A percentile compares a stretch with the other conserved stretches of the same genome.
These are phyloP conservation scores for Pythium phragmiticola DNA, from an alignment of 352 stramenopile species.

Conservation along the genomic window DNA sequence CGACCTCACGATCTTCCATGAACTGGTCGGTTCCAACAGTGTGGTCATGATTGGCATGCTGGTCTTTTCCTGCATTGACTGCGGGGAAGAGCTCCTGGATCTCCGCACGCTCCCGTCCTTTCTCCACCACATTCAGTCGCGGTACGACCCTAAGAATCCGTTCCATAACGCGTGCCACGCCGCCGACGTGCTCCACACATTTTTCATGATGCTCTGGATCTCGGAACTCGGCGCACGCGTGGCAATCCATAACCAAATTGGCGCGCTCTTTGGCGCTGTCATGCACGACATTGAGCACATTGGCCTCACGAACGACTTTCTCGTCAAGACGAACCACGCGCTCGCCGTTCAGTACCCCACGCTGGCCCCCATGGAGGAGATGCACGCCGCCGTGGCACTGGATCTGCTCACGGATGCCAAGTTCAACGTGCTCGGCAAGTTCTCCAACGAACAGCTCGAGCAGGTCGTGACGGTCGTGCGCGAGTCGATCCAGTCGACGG, in stretches of 20 bases:
- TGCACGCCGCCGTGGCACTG: constrained; percentile 63
- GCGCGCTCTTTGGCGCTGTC: constrained; percentile 64
- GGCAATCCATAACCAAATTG: constrained; percentile 65
- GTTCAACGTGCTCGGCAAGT: constrained; percentile 56
- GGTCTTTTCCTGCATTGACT: constrained; percentile 71
- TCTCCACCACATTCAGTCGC: constrained; percentile 57
- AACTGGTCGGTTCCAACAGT: constrained; percentile 62
- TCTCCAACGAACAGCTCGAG: constrained; percentile 44
- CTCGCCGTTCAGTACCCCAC: constrained; percentile 61
- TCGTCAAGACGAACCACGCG: constrained; percentile 70
- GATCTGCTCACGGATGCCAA: constrained; percentile 45
- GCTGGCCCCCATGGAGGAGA: constrained; percentile 72
- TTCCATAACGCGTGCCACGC: constrained; percentile 86
- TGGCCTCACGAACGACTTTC: constrained; percentile 76
- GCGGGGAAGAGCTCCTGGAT: constrained; percentile 51
- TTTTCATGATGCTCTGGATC: constrained; percentile 71
- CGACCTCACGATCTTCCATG: constrained; percentile 67
- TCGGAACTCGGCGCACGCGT: constrained; percentile 53
- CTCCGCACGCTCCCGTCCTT: constrained; percentile 48
- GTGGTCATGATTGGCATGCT: constrained; percentile 68
- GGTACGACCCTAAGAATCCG: constrained; percentile 63
- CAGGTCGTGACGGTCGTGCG: constrained; percentile 59
- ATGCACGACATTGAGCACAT: constrained; percentile 85
- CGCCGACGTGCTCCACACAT: constrained; percentile 73
- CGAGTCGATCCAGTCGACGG: constrained; percentile 70